Evolutionary conservation across 129 eudicot genomes (phyloP).

Genomic region (Cynara cardunculus): DNA sequence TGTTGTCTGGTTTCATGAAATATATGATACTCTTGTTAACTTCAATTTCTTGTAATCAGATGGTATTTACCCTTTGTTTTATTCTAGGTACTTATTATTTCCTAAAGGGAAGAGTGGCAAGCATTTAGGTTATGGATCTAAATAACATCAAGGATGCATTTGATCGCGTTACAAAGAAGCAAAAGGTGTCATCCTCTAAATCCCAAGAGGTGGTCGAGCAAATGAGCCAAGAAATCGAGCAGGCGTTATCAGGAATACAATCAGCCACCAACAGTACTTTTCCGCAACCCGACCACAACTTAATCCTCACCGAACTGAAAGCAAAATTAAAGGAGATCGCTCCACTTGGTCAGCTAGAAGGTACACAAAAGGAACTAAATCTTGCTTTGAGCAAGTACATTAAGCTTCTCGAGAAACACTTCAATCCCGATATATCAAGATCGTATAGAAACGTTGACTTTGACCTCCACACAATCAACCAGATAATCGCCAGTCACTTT

Average conservation of each 20-base stretch:
- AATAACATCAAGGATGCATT: conserved; percentile 81
- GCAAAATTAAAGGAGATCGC: conserved; percentile 60
- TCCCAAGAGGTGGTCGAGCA: conserved; percentile 64
- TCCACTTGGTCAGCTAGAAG: conserved; percentile 63
- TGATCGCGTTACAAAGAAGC: conserved; percentile 90
- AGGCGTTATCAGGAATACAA: conserved; percentile 59
- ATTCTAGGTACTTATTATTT: conserved; percentile 12
- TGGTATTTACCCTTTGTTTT: background rate
- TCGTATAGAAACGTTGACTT: conserved; percentile 68
- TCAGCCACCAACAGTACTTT: conserved; percentile 24
- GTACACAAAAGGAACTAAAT: conserved; percentile 74
- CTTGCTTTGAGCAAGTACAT: conserved; percentile 70
- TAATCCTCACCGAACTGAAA: conserved; percentile 54
- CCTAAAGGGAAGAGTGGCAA: background rate
- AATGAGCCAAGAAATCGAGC: conserved; percentile 60
- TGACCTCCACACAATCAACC: conserved; percentile 59
- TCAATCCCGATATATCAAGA: conserved; percentile 77
- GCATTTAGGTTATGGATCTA: conserved; percentile 52
- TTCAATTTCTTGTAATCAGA: background rate
- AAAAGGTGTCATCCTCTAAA: conserved; percentile 64
- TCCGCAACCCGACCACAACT: conserved; percentile 35
- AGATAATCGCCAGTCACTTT: conserved; percentile 71
- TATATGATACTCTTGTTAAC: background rate
- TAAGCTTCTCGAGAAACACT: conserved; percentile 77
- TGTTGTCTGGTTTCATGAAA: background rate